Conservation (phyloP, 2,329 filamentous ascomycete genomes). For the Nemania sp. region DNA sequence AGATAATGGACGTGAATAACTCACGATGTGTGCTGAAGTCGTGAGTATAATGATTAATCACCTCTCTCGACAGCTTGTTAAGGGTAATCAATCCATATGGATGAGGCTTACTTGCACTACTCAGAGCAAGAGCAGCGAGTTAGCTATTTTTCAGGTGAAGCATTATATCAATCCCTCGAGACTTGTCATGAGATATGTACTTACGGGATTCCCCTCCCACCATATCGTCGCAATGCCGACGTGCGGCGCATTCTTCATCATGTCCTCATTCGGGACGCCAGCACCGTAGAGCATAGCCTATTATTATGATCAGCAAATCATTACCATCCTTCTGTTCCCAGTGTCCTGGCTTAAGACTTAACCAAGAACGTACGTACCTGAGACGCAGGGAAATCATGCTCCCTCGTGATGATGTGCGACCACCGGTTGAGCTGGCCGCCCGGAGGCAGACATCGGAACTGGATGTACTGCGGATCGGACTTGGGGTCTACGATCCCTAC, state of each 20-base stretch:
- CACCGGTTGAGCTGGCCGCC: slow-evolving; percentile 75
- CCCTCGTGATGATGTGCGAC: slow-evolving; percentile 79
- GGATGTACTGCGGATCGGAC: slow-evolving; percentile 55
- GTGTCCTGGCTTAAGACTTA: neutral
- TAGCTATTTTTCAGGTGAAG: slow-evolving; percentile 5
- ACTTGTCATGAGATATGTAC: slow-evolving; percentile 39
- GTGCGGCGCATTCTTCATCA: slow-evolving; percentile 89
- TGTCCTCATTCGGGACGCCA: slow-evolving; percentile 78
- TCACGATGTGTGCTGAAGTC: slow-evolving; percentile 37
- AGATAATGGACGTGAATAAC: slow-evolving; percentile 14
- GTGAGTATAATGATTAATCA: slow-evolving; percentile 15
- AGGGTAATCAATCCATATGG: neutral
- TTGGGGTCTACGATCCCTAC: slow-evolving; percentile 45
- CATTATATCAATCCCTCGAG: neutral
- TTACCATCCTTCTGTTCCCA: too few relatives aligned
- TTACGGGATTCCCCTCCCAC: slow-evolving; percentile 94
- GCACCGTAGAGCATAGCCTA: slow-evolving; percentile 95
- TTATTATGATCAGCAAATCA: neutral
- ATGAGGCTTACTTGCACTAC: slow-evolving; percentile 36
- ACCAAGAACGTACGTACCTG: slow-evolving; percentile 59
- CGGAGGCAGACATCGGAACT: slow-evolving; percentile 55
- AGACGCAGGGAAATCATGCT: slow-evolving; percentile 88
- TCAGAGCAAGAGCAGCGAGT: slow-evolving; percentile 11
- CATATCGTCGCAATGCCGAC: slow-evolving; percentile 90
- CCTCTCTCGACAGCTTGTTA: too few relatives aligned